These are phyloP conservation scores for Heliocybe sulcata DNA, from an alignment of 1,284 basidiomycete genomes.

Conservation along the genomic window DNA sequence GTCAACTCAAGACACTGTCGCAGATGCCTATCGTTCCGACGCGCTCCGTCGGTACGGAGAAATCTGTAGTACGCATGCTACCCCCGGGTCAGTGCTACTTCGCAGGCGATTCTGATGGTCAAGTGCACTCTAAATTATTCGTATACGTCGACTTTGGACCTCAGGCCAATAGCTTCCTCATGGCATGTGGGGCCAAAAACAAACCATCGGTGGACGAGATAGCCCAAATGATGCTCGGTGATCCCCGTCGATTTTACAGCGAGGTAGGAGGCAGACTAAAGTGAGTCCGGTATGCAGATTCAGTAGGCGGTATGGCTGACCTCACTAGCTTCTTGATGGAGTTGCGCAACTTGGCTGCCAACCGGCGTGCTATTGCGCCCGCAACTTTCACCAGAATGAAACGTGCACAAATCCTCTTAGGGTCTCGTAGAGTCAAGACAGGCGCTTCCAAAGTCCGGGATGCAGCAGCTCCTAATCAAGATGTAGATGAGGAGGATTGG, in stretches of 20 bases:
- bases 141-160: conserved; percentile 87
- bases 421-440: conserved; percentile 47
- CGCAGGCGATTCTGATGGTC: conserved; percentile 38
- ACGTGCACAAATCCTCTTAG: conserved; percentile 66
- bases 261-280: conserved; percentile 57
- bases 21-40: conserved; percentile 49
- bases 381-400: conserved; percentile 61
- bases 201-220: conserved; percentile 87
- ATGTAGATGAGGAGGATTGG: conserved; percentile 53
- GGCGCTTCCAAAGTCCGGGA: conserved; percentile 24
- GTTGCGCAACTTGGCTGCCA: conserved; percentile 80
- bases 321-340: conserved; percentile 69
- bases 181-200: conserved; percentile 80
- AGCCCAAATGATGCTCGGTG: conserved; percentile 51
- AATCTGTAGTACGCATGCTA: conserved; percentile 34
- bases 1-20: conserved; percentile 42
- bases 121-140: conserved; percentile 74
- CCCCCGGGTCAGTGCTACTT: conserved; percentile 69
- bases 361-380: conserved; percentile 52
- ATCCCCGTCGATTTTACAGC: conserved; percentile 67
- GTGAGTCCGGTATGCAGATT: conserved; percentile 28
- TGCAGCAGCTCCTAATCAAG: conserved; percentile 19
- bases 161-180: conserved; percentile 79
- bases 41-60: conserved; percentile 19
- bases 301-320: background rate